Percentiles rank a stretch among this genome's conserved stretches.
Conservation (phyloP, 176 grass and related monocot species). For the Chrysopogon serrulatus region DNA sequence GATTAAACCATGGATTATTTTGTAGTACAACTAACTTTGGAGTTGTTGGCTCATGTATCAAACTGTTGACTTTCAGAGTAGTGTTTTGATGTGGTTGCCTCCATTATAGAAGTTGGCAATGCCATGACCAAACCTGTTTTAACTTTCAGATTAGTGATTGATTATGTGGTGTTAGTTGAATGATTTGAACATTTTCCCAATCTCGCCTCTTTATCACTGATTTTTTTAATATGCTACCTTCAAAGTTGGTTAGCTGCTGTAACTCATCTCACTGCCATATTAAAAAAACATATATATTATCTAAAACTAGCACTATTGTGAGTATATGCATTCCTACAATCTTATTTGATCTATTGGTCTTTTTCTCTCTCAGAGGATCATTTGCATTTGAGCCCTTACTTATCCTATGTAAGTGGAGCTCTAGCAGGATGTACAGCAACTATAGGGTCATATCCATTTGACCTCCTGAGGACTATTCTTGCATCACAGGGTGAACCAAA, state of each 20-base stretch:
- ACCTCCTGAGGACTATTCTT: conserved; percentile 97
- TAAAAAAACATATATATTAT: neutral
- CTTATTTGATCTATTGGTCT: conserved; percentile 18
- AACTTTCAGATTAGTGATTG: neutral
- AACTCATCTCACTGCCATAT: neutral
- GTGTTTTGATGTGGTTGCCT: neutral
- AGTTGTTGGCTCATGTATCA: neutral
- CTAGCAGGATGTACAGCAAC: conserved; percentile 90
- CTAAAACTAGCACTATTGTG: neutral
- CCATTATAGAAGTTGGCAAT: neutral
- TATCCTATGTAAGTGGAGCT: conserved; percentile 93
- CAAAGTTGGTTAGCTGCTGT: neutral
- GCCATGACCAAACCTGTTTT: neutral
- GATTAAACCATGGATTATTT: neutral
- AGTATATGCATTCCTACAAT: neutral
- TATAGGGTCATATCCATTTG: conserved; percentile 95
- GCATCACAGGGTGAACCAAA: conserved; percentile 99
- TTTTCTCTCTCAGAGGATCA: conserved; percentile 66
- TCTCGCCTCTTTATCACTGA: neutral
- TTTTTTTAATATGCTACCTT: neutral
- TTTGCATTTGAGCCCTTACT: conserved; percentile 81
- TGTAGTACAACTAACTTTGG: neutral
- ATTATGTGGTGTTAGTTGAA: neutral
- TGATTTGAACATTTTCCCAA: neutral
- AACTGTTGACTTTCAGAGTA: neutral